phyloP scores from a whole-genome alignment of 306 rosid species.

The Ochetophila trinervis region DNA sequence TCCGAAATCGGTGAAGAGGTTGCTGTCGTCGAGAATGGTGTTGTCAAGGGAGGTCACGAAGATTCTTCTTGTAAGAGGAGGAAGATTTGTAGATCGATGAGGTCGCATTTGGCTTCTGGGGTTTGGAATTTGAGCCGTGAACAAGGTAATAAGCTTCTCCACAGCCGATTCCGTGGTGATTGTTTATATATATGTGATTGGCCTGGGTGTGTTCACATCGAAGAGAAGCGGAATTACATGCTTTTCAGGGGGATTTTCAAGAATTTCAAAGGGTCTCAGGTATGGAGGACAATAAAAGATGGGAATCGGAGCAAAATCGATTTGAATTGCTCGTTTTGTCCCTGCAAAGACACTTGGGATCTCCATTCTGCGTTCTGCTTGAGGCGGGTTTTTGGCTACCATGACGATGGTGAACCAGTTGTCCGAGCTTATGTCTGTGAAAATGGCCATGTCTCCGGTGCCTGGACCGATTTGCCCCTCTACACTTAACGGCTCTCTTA shows the following conservation, averaged over 20 bases:
- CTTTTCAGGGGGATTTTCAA: constrained; percentile 80
- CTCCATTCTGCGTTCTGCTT: constrained; percentile 84
- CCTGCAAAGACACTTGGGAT: constrained; percentile 75
- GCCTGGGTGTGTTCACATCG: constrained; percentile 89
- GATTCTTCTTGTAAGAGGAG: constrained; percentile 34
- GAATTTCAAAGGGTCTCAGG: constrained; percentile 71
- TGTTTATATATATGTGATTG: constrained; percentile 74
- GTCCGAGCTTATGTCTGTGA: constrained; percentile 93
- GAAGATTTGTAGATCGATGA: constrained; percentile 35
- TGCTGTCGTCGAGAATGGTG: constrained; percentile 25
- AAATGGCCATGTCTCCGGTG: constrained; percentile 95
- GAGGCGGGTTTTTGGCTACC: constrained; percentile 67
- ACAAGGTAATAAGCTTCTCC: constrained; percentile 74
- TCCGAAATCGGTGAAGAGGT: constrained; percentile 11
- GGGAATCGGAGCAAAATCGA: constrained; percentile 55
- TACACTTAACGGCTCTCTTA: constrained; percentile 32
- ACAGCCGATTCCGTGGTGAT: constrained; percentile 77
- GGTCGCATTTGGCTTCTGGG: constrained; percentile 78
- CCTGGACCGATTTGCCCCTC: constrained; percentile 91
- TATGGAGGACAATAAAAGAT: constrained; percentile 79
- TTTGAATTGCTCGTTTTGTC: constrained; percentile 72
- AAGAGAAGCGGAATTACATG: constrained; percentile 76
- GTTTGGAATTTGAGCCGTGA: constrained; percentile 76
- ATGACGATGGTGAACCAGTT: constrained; percentile 91
- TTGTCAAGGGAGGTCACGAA: constrained; percentile 15